phyloP scores from a whole-genome alignment of 805 yeast genomes.

The Starmerella khaoyaiensis region DNA sequence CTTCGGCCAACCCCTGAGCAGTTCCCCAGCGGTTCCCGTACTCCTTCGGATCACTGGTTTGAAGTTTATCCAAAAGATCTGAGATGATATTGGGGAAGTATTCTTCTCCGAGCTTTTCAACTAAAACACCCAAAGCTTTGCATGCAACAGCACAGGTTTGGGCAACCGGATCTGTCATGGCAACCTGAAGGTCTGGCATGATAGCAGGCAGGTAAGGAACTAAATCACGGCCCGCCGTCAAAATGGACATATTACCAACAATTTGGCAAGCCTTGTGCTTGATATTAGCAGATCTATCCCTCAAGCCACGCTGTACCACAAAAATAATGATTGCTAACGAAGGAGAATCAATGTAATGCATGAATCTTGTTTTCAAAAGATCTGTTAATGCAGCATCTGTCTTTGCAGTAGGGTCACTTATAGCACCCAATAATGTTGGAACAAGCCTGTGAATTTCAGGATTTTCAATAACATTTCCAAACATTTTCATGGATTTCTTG shows the following conservation, averaged over 20 bases:
- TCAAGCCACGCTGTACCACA: conserved; percentile 90
- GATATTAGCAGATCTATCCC: conserved; percentile 82
- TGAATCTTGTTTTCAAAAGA: conserved; percentile 80
- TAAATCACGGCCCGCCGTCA: conserved; percentile 79
- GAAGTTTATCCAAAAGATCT: conserved; percentile 57
- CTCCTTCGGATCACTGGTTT: conserved; percentile 47
- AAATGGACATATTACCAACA: conserved; percentile 96
- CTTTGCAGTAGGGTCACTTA: conserved; percentile 86
- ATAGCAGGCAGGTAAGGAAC: conserved; percentile 68
- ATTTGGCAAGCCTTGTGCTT: conserved; percentile 93
- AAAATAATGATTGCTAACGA: conserved; percentile 89
- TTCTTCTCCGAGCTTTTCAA: conserved; percentile 92
- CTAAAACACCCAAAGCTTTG: conserved; percentile 89
- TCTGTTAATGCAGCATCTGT: conserved; percentile 82
- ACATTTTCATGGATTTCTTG: conserved; percentile 70
- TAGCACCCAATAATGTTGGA: conserved; percentile 76
- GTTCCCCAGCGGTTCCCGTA: conserved; percentile 92
- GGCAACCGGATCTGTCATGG: conserved; percentile 98
- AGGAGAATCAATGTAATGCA: conserved; percentile 96
- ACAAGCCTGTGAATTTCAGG: conserved; percentile 93
- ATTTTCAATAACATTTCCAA: conserved; percentile 93
- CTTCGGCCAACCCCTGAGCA: conserved; percentile 93
- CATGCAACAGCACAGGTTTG: conserved; percentile 95
- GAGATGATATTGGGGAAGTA: conserved; percentile 86
- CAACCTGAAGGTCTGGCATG: conserved; percentile 70